Base-by-base conservation (phyloP, 1,284 basidiomycete species). In the Trichosporon asahii region DNA sequence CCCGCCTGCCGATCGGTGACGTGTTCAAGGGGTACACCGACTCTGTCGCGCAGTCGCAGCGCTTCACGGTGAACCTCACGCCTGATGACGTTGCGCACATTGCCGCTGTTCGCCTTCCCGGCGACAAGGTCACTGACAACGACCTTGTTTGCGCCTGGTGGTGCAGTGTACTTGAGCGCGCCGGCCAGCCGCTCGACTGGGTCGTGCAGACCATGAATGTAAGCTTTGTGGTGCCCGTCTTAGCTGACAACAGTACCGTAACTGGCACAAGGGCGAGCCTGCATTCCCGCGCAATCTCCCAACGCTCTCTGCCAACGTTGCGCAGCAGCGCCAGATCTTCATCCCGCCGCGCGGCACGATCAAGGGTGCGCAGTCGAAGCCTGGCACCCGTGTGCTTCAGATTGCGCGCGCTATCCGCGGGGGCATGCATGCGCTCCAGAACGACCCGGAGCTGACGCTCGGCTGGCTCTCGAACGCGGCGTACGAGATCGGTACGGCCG, bases 131-230 rank as follows among this genome's bases (percentile, higher is more conserved):
- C 37, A 55, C 15, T 12, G 76, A 75, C 63, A 72, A 74, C 60
- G 76, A 77, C 69, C 68, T 74, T 11, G 37, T 77, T 9, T 70
- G 71, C 29, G 76, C 66, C 2, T 77, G 75, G 75, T 77, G 75
- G 74, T 44, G 74, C 18, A 66, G 55, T 29, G 65, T 77, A 25
- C 68, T 77, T 25, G 67, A 73, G 64, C 70, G 73, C 18, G 68
- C 68, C 0, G 77, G 76, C 27, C 60, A 64, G 63, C 18, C 49
- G 5, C 67, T 77, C 57, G 70, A 73, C 33, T 63, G 61, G 21
- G 33, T 74, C 4, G 68, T 74, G 12, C 75, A 77, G 69, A 73
- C 72, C 31, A 67, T 74, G 55, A 78, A 72, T 69, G 76, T 77
- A 69, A 68, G 76, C 40, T 44, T 46, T 33, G 18, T 35, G 18